These are phyloP conservation scores for Mycena pura DNA, from an alignment of 768 basidiomycete genomes.

Conservation along the genomic window DNA sequence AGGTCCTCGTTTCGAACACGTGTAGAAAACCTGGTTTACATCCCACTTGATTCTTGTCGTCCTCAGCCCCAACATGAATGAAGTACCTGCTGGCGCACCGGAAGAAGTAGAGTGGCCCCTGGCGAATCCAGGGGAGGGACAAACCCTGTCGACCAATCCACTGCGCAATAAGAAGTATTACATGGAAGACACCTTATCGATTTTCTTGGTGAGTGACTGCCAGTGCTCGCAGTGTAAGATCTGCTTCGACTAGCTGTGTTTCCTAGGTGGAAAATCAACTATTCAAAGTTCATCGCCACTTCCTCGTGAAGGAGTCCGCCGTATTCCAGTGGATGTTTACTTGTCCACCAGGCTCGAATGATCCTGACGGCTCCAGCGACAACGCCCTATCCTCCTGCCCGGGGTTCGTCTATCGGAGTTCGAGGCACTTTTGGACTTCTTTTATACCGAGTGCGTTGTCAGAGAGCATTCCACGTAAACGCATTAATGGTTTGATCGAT, in stretches of 20 bases:
- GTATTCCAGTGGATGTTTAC: slow-evolving; percentile 47
- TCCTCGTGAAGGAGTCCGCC: slow-evolving; percentile 44
- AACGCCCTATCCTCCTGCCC: slow-evolving; percentile 40
- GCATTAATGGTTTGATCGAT: not conserved
- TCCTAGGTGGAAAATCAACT: slow-evolving; percentile 44
- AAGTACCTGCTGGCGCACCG: not conserved
- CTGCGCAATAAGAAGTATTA: slow-evolving; percentile 26
- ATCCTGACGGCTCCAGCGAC: slow-evolving; percentile 40
- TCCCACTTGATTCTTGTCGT: not conserved
- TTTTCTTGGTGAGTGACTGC: slow-evolving; percentile 26
- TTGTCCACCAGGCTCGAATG: slow-evolving; percentile 30
- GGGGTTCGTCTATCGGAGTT: slow-evolving; percentile 43
- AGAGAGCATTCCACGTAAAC: not conserved
- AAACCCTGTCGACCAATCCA: not conserved
- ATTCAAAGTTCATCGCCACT: slow-evolving; percentile 51
- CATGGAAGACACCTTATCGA: slow-evolving; percentile 27
- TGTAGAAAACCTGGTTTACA: not conserved
- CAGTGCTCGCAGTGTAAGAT: not conserved
- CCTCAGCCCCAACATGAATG: not conserved
- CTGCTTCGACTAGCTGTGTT: not conserved
- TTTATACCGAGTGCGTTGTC: slow-evolving; percentile 43
- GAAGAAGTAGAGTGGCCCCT: not conserved
- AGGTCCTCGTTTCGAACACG: slow-evolving; percentile 3
- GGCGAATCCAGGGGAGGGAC: not conserved
- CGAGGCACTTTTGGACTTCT: slow-evolving; percentile 45